A percentile compares a stretch with the other conserved stretches of the same genome.
phyloP scores from a whole-genome alignment of 805 yeast genomes.

The Zygoascus bituminiphila region DNA sequence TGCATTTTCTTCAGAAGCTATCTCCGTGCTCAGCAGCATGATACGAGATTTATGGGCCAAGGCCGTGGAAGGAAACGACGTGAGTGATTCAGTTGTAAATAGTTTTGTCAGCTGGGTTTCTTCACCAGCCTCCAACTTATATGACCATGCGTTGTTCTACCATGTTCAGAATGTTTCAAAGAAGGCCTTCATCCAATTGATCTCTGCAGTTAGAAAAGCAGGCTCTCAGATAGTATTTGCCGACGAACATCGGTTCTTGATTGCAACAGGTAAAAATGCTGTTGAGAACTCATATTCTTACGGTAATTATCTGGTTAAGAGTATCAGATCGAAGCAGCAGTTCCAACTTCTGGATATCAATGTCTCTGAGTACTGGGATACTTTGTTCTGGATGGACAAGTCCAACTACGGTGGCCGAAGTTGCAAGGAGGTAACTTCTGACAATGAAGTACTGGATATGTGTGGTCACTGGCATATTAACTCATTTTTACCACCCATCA shows the following conservation, averaged over 20 bases:
- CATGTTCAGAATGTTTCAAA: slow-evolving; percentile 83
- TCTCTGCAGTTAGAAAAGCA: slow-evolving; percentile 67
- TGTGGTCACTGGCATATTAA: slow-evolving; percentile 62
- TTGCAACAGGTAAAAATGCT: slow-evolving; percentile 65
- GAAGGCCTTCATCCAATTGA: slow-evolving; percentile 70
- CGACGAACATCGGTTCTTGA: slow-evolving; percentile 60
- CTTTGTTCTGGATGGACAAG: slow-evolving; percentile 92
- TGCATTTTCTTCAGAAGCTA: slow-evolving; percentile 69
- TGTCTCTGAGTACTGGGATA: slow-evolving; percentile 80
- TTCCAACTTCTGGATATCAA: slow-evolving; percentile 73
- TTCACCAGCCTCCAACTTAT: slow-evolving; percentile 59
- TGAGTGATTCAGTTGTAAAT: slow-evolving; percentile 79
- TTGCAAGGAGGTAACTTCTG: slow-evolving; percentile 13
- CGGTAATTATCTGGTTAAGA: slow-evolving; percentile 72
- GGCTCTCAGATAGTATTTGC: slow-evolving; percentile 80
- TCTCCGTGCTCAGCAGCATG: slow-evolving; percentile 59
- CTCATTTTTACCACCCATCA: slow-evolving; percentile 61
- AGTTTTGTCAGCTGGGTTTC: slow-evolving; percentile 82
- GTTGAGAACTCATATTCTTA: slow-evolving; percentile 88
- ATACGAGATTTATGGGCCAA: slow-evolving; percentile 92
- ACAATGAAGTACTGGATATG: slow-evolving; percentile 3
- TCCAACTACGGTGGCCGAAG: slow-evolving; percentile 73
- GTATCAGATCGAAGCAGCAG: slow-evolving; percentile 70
- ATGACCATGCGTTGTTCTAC: slow-evolving; percentile 71
- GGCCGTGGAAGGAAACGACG: slow-evolving; percentile 55